Evolutionary conservation across 176 grass and related monocot species (phyloP), one percentile per base, ranked within the genome.

Genomic region (Avena atlantica): DNA sequence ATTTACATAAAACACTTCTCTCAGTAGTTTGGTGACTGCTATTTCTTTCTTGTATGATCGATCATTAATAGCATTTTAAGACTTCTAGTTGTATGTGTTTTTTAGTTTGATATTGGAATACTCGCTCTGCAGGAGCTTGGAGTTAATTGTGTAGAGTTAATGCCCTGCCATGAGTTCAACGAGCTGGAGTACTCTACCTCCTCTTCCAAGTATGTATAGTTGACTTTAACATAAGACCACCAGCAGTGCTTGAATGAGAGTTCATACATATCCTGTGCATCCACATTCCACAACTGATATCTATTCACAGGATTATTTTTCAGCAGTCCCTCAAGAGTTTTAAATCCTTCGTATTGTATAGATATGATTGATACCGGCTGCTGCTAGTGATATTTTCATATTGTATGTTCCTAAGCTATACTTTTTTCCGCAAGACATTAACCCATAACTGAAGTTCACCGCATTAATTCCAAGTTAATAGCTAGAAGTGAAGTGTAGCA

Each of bases 101-200:
- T 69, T 78, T 87, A 73, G 13, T 88, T 89, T 83, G 55, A 53
- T 61, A 56, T 53, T 85, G 42, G 34, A 51, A 63, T 69, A 80
- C 19, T 79, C 63, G 8, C 45, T 91, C 70, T 88, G 50, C 90
- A 98, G 97, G 90, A 94, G 53, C 86, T 98, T 83, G 97, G 93
- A 82, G 81, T 98, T 79, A 98, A 98, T 60, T 98, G 93, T 91
- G 78, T 98, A 85, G 97, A 98, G 68, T 78, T 98, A 82, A 98
- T 98, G 92, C 97, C 97, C 60, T 94, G 93, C 68, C 97, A 98
- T 60, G 97, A 98, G 76, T 98, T 96, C 67, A 98, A 98, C 12
- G 97, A 98, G 70, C 89, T 98, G 63, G 97, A 98, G 80, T 98
- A 94, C 82, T 83, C 91, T 70, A 86, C 86, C 70, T 84, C 80